Percentiles rank a stretch among this genome's conserved stretches.
These are phyloP conservation scores for Coelastrella sp. DNA, from an alignment of 139 green algal genomes.

Conservation along the genomic window DNA sequence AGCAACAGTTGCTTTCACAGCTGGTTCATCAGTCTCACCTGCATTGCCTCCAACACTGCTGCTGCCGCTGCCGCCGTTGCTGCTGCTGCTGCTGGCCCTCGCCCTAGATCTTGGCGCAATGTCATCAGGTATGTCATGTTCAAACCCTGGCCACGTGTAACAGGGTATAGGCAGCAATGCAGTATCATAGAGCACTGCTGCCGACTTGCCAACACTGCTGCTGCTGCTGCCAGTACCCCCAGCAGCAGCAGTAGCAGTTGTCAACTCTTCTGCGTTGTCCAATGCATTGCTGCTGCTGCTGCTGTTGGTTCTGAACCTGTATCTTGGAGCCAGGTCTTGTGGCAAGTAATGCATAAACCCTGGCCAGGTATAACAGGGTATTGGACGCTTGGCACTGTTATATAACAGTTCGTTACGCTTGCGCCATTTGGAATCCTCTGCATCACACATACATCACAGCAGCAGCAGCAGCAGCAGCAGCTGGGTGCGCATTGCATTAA, in stretches of 20 bases:
- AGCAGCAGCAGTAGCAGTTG: neutral
- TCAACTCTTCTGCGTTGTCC: too few species aligned
- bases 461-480: neutral
- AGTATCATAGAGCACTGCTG: neutral
- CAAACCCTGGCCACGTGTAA: neutral
- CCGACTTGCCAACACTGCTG: neutral
- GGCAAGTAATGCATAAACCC: neutral
- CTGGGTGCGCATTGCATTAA: neutral
- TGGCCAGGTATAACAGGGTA: neutral
- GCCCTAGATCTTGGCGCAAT: neutral
- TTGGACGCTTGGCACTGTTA: neutral
- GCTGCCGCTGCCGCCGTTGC: neutral
- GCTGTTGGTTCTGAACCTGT: neutral
- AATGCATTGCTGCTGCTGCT: neutral
- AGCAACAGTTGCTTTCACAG: slow-evolving; percentile 10
- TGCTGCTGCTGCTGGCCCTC: slow-evolving; percentile 24
- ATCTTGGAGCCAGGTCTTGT: neutral
- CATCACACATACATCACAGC: neutral
- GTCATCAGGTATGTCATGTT: neutral
- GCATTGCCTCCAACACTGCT: too few species aligned
- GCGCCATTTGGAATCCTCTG: neutral
- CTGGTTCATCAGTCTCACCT: too few species aligned
- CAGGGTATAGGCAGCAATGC: neutral
- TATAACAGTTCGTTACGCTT: neutral
- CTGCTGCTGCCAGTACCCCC: neutral